Evolutionary conservation across 1,139 yeast genomes (phyloP).

Genomic region (Lodderomyces parapsilosis): DNA sequence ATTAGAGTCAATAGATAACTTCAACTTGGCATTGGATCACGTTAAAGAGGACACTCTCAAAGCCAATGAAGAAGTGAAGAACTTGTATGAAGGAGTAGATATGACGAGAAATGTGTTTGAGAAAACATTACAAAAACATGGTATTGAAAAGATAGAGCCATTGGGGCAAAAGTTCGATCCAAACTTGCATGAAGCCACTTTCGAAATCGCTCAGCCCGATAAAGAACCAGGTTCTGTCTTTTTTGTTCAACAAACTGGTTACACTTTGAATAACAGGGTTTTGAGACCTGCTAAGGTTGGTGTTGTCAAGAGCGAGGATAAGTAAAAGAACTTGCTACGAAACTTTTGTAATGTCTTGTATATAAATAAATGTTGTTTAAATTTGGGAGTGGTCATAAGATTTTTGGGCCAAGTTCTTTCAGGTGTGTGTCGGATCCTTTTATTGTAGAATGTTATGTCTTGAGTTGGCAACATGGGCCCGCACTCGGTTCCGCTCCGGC

Average conservation of each 20-base stretch:
- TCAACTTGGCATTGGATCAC: slow-evolving; percentile 80
- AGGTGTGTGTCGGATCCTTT: no score
- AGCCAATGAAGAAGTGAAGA: slow-evolving; percentile 63
- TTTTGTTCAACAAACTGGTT: slow-evolving; percentile 92
- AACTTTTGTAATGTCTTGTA: slow-evolving; percentile 1
- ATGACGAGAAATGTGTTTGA: slow-evolving; percentile 89
- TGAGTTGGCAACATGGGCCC: not conserved
- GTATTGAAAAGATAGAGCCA: slow-evolving; percentile 79
- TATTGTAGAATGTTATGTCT: no score
- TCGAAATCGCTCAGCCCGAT: slow-evolving; percentile 83
- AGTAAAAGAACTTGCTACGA: not conserved
- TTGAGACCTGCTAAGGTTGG: slow-evolving; percentile 97
- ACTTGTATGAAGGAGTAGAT: slow-evolving; percentile 83
- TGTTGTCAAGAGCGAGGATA: slow-evolving; percentile 60
- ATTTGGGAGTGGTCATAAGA: not conserved
- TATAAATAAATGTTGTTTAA: not conserved
- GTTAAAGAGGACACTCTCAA: slow-evolving; percentile 66
- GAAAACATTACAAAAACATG: slow-evolving; percentile 79
- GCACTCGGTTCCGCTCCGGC: not conserved
- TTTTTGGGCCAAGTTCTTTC: no score
- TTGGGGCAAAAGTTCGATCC: slow-evolving; percentile 87
- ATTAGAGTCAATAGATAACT: slow-evolving; percentile 87
- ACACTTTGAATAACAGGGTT: slow-evolving; percentile 81
- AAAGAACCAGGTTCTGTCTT: slow-evolving; percentile 92
- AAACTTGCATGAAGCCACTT: slow-evolving; percentile 89